These are phyloP conservation scores for Vitis hybrid DNA, from an alignment of 177 flowering plant genomes.

Conservation along the genomic window DNA sequence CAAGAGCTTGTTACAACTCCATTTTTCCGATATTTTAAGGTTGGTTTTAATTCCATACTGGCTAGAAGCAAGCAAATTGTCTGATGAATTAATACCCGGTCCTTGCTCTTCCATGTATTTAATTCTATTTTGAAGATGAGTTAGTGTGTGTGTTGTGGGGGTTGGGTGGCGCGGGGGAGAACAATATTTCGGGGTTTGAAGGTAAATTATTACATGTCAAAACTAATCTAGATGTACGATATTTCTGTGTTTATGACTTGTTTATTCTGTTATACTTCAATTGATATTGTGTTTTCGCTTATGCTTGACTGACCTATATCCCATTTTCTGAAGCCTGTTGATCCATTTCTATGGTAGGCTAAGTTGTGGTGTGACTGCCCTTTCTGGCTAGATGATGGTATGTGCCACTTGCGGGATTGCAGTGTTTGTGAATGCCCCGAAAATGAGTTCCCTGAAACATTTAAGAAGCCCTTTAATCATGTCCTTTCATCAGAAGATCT, in stretches of 20 bases:
- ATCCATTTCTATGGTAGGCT: conserved; percentile 42
- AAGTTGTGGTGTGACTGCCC: conserved; percentile 99
- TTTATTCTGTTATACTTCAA: background rate
- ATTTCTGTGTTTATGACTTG: background rate
- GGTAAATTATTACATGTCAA: background rate
- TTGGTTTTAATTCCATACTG: conserved; percentile 17
- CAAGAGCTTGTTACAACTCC: conserved; percentile 86
- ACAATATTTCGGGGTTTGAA: background rate
- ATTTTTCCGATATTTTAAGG: conserved; percentile 95
- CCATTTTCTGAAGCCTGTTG: background rate
- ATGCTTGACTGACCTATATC: background rate
- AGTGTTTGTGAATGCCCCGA: conserved; percentile 98
- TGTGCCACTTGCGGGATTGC: conserved; percentile 96
- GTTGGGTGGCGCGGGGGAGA: too few relatives aligned
- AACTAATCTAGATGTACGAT: too few relatives aligned
- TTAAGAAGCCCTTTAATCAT: conserved; percentile 50
- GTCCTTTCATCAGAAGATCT: conserved; percentile 64
- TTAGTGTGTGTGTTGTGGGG: too few relatives aligned
- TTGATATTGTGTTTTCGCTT: background rate
- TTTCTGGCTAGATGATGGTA: conserved; percentile 99
- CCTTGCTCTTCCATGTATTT: too few relatives aligned
- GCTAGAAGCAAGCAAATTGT: background rate
- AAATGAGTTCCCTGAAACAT: conserved; percentile 85
- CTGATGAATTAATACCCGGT: too few relatives aligned
- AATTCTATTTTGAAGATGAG: too few relatives aligned